Conservation (phyloP, 108 stramenopile species). For the Stephanodiscus triporus region DNA sequence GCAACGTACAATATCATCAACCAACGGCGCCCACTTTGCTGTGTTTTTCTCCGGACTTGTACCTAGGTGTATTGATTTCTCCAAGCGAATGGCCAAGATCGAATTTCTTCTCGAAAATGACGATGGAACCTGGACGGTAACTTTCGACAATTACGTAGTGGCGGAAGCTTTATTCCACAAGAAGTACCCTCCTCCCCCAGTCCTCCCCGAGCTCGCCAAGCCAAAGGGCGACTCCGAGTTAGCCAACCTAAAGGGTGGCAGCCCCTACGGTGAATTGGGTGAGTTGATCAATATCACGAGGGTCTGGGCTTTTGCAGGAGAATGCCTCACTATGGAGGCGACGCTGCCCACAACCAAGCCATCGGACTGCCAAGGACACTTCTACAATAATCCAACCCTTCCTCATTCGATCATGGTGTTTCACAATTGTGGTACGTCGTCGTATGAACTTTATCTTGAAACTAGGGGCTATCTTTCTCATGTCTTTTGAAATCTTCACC, state of each 20-base stretch:
- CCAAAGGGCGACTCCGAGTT: background rate
- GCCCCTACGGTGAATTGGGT: constrained; percentile 7
- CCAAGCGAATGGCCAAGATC: constrained; percentile 19
- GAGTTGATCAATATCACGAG: constrained; percentile 16
- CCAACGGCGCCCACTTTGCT: background rate
- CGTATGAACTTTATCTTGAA: background rate
- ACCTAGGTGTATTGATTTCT: constrained; percentile 26
- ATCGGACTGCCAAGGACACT: constrained; percentile 40
- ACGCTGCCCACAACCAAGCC: constrained; percentile 9
- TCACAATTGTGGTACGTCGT: constrained; percentile 15
- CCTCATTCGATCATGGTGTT: constrained; percentile 39
- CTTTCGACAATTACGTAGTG: constrained; percentile 1
- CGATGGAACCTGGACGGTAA: constrained; percentile 16
- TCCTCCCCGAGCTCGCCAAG: background rate
- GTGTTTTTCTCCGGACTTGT: background rate
- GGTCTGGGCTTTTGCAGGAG: constrained; percentile 5
- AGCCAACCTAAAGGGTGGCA: no score
- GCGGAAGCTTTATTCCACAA: constrained; percentile 24
- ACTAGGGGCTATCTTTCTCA: background rate
- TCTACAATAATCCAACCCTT: constrained; percentile 20
- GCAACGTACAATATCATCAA: background rate
- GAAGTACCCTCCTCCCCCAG: constrained; percentile 10
- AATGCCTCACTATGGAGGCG: constrained; percentile 38
- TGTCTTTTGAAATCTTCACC: background rate
- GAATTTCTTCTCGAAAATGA: constrained; percentile 16